Percentiles rank a stretch among this genome's conserved stretches.
phyloP scores from a whole-genome alignment of 495 filamentous ascomycete genomes.

The Trichodelitschia bisporula region DNA sequence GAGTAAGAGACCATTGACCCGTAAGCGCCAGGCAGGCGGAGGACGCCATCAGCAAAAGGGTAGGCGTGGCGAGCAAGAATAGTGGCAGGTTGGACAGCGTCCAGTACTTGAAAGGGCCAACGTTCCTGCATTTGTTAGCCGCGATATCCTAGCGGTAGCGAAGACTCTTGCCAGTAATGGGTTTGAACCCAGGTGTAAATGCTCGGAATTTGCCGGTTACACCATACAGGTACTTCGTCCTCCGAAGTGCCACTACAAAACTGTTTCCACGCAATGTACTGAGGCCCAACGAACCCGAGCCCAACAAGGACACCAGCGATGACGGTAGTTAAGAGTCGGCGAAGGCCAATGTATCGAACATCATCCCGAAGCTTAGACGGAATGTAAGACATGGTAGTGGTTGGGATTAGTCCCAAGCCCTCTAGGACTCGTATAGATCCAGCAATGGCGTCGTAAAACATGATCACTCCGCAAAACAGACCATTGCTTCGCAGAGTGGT shows the following conservation, averaged over 20 bases:
- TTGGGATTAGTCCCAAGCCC: too few species aligned
- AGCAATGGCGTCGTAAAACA: slow-evolving; percentile 39
- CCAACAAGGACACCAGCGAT: slow-evolving; percentile 42
- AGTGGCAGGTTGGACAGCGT: slow-evolving; percentile 64
- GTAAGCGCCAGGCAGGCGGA: not conserved
- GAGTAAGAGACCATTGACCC: not conserved
- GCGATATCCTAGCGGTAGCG: slow-evolving; percentile 1
- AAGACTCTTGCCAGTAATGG: slow-evolving; percentile 53
- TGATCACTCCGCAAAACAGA: slow-evolving; percentile 51
- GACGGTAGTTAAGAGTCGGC: slow-evolving; percentile 28
- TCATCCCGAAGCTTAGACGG: too few species aligned
- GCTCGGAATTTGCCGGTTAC: slow-evolving; percentile 40
- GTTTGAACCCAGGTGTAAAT: slow-evolving; percentile 78
- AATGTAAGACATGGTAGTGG: too few species aligned
- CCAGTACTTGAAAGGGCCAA: slow-evolving; percentile 82
- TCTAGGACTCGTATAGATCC: not conserved
- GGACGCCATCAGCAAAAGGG: slow-evolving; percentile 38
- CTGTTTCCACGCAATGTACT: slow-evolving; percentile 43
- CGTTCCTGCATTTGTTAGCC: slow-evolving; percentile 32
- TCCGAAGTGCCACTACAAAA: too few species aligned
- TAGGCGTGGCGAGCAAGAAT: slow-evolving; percentile 60
- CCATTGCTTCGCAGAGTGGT: slow-evolving; percentile 69
- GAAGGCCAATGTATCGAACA: slow-evolving; percentile 9
- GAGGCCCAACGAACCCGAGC: slow-evolving; percentile 41
- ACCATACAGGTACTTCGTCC: slow-evolving; percentile 42